Base-by-base conservation (phyloP, 1,284 basidiomycete genomes). In the Athelia psychrophila region DNA sequence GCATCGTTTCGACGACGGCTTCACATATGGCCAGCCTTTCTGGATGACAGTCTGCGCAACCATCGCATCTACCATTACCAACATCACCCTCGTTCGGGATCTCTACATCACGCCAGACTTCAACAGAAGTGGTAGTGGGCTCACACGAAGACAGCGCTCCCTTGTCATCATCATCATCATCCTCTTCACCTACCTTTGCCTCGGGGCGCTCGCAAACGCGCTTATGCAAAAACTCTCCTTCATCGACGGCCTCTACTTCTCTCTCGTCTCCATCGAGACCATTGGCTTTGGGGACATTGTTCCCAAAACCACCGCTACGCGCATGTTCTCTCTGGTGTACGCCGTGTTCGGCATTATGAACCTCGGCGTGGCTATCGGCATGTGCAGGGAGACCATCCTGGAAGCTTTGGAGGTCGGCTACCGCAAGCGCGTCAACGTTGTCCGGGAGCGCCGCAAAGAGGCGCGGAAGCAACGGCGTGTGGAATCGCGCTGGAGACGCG, bases 21-120 rank as follows among this genome's bases (percentile, higher is more conserved):
- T 86, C 65, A 84, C 86, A 1, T 87, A 83, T 53, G 79, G 83
- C 1, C 79, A 88, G 60, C 77, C 89, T 0, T 94, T 86, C 63
- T 95, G 90, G 91, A 80, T 90, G 69, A 89, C 86, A 0, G 71
- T 91, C 8, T 91, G 88, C 58, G 88, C 88, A 0, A 93, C 91
- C 0, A 73, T 83, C 13, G 80, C 80, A 0, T 88, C 88, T 0
- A 69, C 80, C 1, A 66, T 84, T 49, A 88, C 85, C 12, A 94
- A 91, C 58, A 55, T 86, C 44, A 88, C 84, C 0, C 71, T 95
- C 2, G 74, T 90, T 10, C 65, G 76, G 50, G 91, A 94, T 60
- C 70, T 82, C 38, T 51, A 79, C 4, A 68, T 65, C 15, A 91
- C 84, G 0, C 75, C 79, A 0, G 77, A 91, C 57, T 93, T 94